phyloP scores from a whole-genome alignment of 108 stramenopile genomes.

The Skeletonema grethae region DNA sequence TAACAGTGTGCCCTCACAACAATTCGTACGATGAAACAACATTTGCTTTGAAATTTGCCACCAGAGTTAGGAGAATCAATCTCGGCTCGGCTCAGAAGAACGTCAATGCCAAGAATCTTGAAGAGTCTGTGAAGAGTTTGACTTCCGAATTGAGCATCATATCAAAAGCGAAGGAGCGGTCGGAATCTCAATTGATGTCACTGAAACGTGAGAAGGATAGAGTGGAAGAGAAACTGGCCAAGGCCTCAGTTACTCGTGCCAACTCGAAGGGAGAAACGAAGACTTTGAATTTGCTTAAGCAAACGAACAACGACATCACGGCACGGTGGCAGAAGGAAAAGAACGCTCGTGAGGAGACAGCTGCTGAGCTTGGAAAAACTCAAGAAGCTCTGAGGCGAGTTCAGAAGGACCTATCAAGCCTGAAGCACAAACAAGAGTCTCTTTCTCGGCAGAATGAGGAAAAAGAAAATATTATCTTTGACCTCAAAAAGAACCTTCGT shows the following conservation, averaged over 20 bases:
- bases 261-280: constrained; percentile 71
- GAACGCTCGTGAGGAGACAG: constrained; percentile 67
- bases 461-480: constrained; percentile 72
- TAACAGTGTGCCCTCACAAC: constrained; percentile 89
- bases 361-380: constrained; percentile 71
- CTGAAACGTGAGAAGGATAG: constrained; percentile 81
- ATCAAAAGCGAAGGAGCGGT: constrained; percentile 77
- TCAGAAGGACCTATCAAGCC: constrained; percentile 55
- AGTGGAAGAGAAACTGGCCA: constrained; percentile 76
- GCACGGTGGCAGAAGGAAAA: constrained; percentile 90
- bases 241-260: constrained; percentile 53
- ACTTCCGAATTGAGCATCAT: constrained; percentile 78
- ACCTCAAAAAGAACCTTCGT: constrained; percentile 67
- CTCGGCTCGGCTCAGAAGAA: constrained; percentile 88
- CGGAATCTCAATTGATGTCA: constrained; percentile 71
- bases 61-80: constrained; percentile 89
- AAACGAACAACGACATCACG: constrained; percentile 83
- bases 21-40: constrained; percentile 93
- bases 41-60: constrained; percentile 98
- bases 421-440: constrained; percentile 59
- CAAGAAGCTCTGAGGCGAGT: constrained; percentile 61
- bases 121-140: constrained; percentile 89
- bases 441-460: constrained; percentile 64
- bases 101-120: constrained; percentile 85
- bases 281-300: constrained; percentile 74